Base-by-base conservation (phyloP, 371 early-diverging fungal genomes). In the Pancytospora philotis region DNA sequence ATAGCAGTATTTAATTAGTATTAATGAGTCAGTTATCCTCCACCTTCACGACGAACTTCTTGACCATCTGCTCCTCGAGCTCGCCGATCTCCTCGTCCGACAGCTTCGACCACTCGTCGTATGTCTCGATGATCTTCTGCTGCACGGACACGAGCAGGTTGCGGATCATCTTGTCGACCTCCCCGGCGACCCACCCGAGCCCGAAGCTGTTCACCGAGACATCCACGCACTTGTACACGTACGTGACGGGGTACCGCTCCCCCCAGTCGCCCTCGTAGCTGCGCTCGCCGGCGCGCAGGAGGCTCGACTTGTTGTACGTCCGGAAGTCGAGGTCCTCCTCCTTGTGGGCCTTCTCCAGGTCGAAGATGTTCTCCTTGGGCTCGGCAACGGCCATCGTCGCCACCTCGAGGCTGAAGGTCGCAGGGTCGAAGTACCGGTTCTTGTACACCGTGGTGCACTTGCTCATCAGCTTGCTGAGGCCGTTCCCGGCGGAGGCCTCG, bases 161-260 rank as follows among this genome's bases (percentile, higher is more conserved):
- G 30, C 62, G 27, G 38, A 80, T 56, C 27, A 56, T 31, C 45
- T 69, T 68, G 2, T 69, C 63, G 19, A 79, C 62, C 36, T 77
- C 76, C 22, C 73, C 66, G 10, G 76, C 67, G 45, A 79, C 65
- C 72, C 75, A 69, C 30, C 77, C 78, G 37, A 77, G 57, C 38
- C 76, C 60, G n/a, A 68, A 72, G 3, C 55, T 49, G 55, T 82
- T 78, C 13, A 80, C 34, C 56, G 78, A 71, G 1, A 80, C 52
- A n/a, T 62, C 69, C 19, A 82, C 66, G 8, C 52, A 25, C 71
- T 82, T 82, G 52, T 77, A 82, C 16, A 69, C 58, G 2, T 60
- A 66, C 66, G 76, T 75, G 16, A 76, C 39, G 32, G 73, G 68
- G 52, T 71, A 48, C 49, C 59, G 38, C 35, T 65, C 3, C 41